A percentile compares a stretch with the other conserved stretches of the same genome.
Evolutionary conservation across 2,329 filamentous ascomycete species (phyloP).

Genomic region (Phialocephala subalpina): DNA sequence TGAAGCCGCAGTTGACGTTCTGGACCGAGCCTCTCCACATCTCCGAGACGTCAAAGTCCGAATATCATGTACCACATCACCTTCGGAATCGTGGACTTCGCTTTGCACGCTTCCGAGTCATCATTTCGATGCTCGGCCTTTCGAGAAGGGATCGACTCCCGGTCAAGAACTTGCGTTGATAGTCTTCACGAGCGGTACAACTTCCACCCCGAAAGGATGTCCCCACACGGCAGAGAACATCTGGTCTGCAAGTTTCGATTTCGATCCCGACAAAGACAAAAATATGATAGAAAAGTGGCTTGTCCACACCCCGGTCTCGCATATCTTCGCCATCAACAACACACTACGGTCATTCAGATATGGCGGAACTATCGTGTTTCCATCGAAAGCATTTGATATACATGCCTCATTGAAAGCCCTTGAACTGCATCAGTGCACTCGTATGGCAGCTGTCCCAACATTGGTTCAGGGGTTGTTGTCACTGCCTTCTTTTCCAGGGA

Average conservation of each 20-base stretch:
- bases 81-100: neutral
- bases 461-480: slow-evolving; percentile 59
- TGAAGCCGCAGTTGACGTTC: neutral
- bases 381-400: slow-evolving; percentile 70
- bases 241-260: slow-evolving; percentile 15
- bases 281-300: slow-evolving; percentile 17
- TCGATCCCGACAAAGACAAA: slow-evolving; percentile 10
- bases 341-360: slow-evolving; percentile 18
- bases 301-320: slow-evolving; percentile 20
- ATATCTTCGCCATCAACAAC: slow-evolving; percentile 23
- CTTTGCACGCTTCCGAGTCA: neutral
- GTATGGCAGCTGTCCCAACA: slow-evolving; percentile 62
- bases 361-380: slow-evolving; percentile 64
- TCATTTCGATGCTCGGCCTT: neutral
- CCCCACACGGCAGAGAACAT: slow-evolving; percentile 13
- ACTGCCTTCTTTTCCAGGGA: slow-evolving; percentile 10
- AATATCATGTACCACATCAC: slow-evolving; percentile 7
- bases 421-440: slow-evolving; percentile 59
- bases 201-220: slow-evolving; percentile 21
- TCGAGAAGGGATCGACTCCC: neutral
- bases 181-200: slow-evolving; percentile 25
- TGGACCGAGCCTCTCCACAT: neutral
- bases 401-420: slow-evolving; percentile 64
- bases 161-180: slow-evolving; percentile 20
- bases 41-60: neutral